Evolutionary conservation across 495 filamentous ascomycete genomes (phyloP).

Genomic region (Bacidia rubella): DNA sequence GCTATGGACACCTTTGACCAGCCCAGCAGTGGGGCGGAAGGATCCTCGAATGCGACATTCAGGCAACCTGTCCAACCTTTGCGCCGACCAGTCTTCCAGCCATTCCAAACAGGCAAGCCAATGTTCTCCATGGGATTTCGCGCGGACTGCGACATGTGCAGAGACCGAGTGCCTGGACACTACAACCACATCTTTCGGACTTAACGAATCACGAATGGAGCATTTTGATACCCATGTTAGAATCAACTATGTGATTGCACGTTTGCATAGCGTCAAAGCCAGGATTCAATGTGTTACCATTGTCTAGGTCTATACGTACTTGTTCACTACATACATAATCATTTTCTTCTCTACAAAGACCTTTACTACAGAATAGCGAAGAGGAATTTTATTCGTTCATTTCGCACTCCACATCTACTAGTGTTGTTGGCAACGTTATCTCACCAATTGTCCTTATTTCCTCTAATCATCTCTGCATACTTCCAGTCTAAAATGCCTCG

Average conservation of each 20-base stretch:
- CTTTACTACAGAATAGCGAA: no score
- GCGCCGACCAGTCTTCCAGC: slow-evolving; percentile 14
- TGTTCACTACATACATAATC: no score
- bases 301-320: not conserved
- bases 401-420: no score
- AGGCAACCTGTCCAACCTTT: slow-evolving; percentile 11
- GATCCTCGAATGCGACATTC: slow-evolving; percentile 20
- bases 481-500: not conserved
- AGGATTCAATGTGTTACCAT: not conserved
- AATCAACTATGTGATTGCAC: not conserved
- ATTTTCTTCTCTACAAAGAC: no score
- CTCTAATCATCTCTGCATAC: no score
- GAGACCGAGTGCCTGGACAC: slow-evolving; percentile 65
- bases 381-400: no score
- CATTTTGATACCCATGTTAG: not conserved
- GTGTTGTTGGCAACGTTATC: no score
- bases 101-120: slow-evolving; percentile 44
- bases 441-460: no score
- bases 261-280: not conserved
- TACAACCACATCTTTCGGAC: slow-evolving; percentile 64
- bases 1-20: slow-evolving; percentile 30
- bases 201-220: slow-evolving; percentile 5
- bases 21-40: slow-evolving; percentile 22
- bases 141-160: slow-evolving; percentile 77
- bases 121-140: slow-evolving; percentile 73